phyloP scores from a whole-genome alignment of 768 basidiomycete genomes.

The Suillus subaureus region DNA sequence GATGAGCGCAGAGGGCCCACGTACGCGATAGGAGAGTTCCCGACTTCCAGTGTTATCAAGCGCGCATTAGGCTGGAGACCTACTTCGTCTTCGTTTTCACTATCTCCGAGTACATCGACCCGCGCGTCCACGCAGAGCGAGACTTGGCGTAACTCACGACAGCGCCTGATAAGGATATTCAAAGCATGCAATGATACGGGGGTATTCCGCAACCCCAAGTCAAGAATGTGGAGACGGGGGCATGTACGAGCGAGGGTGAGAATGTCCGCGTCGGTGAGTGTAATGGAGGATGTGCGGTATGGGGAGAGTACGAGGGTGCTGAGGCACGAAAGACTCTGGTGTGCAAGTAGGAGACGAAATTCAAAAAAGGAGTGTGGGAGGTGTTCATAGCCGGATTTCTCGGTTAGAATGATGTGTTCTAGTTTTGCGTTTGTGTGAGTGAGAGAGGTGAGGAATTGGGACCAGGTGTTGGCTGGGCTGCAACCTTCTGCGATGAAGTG shows the following conservation, averaged over 20 bases:
- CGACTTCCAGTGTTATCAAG: not conserved
- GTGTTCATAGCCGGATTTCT: not conserved
- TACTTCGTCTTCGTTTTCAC: not conserved
- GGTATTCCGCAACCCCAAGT: not conserved
- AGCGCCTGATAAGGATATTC: not conserved
- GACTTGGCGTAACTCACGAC: not conserved
- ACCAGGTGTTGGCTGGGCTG: not conserved
- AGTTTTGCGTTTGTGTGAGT: not conserved
- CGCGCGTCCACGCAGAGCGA: not conserved
- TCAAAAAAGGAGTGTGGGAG: not conserved
- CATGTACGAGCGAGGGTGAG: not conserved
- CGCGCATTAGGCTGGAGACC: not conserved
- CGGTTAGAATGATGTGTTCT: not conserved
- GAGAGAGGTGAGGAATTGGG: not conserved
- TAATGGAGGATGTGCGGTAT: not conserved
- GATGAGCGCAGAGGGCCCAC: not conserved
- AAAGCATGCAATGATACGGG: not conserved
- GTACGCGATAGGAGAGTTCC: too few species aligned
- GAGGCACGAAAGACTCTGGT: not conserved
- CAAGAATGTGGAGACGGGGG: not conserved
- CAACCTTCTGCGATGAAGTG: too few species aligned
- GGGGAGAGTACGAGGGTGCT: not conserved
- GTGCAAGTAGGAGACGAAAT: not conserved
- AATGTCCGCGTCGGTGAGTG: not conserved
- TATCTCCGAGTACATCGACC: not conserved